phyloP scores from a whole-genome alignment of 176 grass and related monocot genomes.

The Carex scoparia region DNA sequence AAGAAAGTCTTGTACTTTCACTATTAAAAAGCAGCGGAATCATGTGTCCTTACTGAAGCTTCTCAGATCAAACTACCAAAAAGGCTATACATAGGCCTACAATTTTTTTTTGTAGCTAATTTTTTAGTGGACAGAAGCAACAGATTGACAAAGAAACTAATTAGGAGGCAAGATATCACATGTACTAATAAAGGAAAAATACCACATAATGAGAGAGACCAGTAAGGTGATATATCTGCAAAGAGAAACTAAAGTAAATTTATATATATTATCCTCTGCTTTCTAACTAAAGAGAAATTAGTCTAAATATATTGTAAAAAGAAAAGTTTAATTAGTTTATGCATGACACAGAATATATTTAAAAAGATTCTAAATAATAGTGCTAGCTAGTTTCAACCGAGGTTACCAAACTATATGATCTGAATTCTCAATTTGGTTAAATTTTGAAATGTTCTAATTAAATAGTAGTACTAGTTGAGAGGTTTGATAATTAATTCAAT shows the following conservation, averaged over 20 bases:
- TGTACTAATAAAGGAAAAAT: background rate
- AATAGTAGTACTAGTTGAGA: no score
- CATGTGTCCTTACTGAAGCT: constrained; percentile 4
- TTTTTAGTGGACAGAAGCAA: background rate
- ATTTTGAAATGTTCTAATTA: no score
- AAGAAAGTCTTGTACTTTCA: constrained; percentile 2
- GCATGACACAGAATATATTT: background rate
- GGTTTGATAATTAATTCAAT: no score
- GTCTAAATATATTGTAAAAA: background rate
- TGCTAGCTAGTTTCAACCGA: background rate
- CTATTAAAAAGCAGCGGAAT: constrained; percentile 13
- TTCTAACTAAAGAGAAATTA: no score
- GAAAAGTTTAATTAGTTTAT: background rate
- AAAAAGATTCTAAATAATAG: background rate
- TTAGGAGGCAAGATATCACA: background rate
- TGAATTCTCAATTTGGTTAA: no score
- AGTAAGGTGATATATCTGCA: background rate
- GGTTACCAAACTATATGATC: background rate
- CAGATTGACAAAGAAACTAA: background rate
- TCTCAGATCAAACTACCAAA: constrained; percentile 20
- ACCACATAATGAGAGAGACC: background rate
- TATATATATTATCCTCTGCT: no score
- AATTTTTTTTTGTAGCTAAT: background rate
- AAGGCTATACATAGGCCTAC: constrained; percentile 19
- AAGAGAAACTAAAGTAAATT: background rate